Evolutionary conservation across 2,329 filamentous ascomycete species (phyloP), one percentile per base, ranked within the genome.

Genomic region (Pseudohalonectria lignicola): DNA sequence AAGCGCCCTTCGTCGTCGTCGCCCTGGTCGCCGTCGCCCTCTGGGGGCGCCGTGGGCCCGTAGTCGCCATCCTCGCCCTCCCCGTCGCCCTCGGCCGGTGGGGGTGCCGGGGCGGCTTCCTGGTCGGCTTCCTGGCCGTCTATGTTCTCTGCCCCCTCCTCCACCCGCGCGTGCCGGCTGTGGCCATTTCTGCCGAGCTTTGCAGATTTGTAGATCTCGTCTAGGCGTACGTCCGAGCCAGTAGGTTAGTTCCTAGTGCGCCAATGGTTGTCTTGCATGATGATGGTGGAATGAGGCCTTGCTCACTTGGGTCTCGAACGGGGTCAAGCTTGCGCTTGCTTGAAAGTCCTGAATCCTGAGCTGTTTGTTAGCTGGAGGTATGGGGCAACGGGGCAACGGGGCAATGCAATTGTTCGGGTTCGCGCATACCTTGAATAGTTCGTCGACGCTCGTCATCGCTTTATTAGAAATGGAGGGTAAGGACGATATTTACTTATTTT

Each of bases 1-100:
- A 98, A 98, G 10, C 92, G 80, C 1, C 90, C 92, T 46, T 94
- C 92, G 38, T 94, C 86, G 49, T 94, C 88, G 47, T 90, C 84
- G 40, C 51, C 57, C 9, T 45, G 55, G 4, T 53, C 53, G n/a
- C n/a, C n/a, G 10, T 54, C 55, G 34, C 76, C 70, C 8, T 64
- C 63, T 10, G 73, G 71, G 1, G 68, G 64, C 18, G 56, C 47
- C 4, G 59, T 50, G 21, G 65, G 66, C 13, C 65, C 65, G 41
- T 63, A 63, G 47, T 63, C 56, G 23, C 57, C 62, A 36, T 72
- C 71, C 34, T 74, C 74, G 26, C 33, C 45, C n/a, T 49, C 46
- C 28, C 63, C 60, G 31, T 69, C 66, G 23, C 67, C 67, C 41
- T 71, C 67, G 12, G 62, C 56, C 25, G 69, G 66, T 4, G 61